Evolutionary conservation across 2,329 filamentous ascomycete genomes (phyloP), one percentile per base, ranked within the genome.

Genomic region (Hypoxylon sp.): DNA sequence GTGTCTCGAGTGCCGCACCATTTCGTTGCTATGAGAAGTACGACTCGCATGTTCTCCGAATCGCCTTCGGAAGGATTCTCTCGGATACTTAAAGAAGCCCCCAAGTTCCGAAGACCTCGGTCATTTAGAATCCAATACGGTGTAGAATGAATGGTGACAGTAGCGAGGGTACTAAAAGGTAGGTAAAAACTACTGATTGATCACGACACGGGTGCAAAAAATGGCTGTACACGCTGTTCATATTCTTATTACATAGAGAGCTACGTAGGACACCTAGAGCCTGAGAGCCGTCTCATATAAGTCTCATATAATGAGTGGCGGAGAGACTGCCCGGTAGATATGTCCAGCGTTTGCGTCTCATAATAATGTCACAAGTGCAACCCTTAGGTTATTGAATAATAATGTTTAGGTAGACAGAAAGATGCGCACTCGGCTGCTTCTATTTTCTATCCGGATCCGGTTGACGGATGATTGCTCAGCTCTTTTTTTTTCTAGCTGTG

Each of bases 371-470:
- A 64, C 38, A 28, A 36, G n/a, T 23, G 14, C 9, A 36, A 4
- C 45, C 25, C 17, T 14, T 5, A 25, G 28, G 9, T 23, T 13
- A n/a, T 9, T 2, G 4, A 49, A 43, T 30, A 1, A 46, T n/a
- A 0, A 36, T 32, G 7, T 36, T 49, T 62, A 14, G 61, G 68
- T 62, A 17, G 61, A 70, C 34, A 65, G 62, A 66, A 65, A 43
- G 64, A 70, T 38, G 38, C 30, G 60, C 65, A 67, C n/a, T 51
- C n/a, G 64, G 36, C 58, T 60, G 69, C 60, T 68, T 70, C 62
- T 70, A 65, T 73, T 71, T 63, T 71, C 69, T 72, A 73, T 74
- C 65, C 60, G 68, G 69, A 74, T 75, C 75, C 75, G 75, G 75
- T 77, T 77, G 75, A 77, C 73, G 75, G 72, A 75, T 65, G 65